phyloP scores from a whole-genome alignment of 2,329 filamentous ascomycete genomes.

The Hymenoscyphus fructigenus region DNA sequence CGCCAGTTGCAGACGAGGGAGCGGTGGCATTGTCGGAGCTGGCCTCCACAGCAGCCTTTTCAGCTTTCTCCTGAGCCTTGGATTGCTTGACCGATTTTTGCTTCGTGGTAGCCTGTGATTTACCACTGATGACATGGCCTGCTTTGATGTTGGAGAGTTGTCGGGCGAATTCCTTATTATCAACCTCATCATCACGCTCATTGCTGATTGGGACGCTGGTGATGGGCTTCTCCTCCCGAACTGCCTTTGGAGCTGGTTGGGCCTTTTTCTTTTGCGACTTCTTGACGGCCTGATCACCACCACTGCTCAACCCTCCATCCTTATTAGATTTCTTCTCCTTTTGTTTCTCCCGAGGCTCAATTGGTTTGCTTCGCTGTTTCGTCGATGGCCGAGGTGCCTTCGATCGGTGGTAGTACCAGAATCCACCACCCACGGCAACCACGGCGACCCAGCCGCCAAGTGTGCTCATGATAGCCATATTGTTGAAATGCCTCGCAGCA shows the following conservation, averaged over 20 bases:
- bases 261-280: conserved; percentile 30
- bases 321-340: conserved; percentile 27
- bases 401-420: conserved; percentile 23
- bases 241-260: conserved; percentile 14
- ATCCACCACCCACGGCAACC: conserved; percentile 34
- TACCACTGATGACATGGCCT: conserved; percentile 56
- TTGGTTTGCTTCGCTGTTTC: conserved; percentile 19
- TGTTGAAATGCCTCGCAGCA: conserved; percentile 10
- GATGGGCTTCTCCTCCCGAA: conserved; percentile 13
- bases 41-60: conserved; percentile 45
- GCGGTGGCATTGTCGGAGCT: conserved; percentile 50
- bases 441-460: conserved; percentile 41
- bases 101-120: conserved; percentile 47
- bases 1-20: conserved; percentile 69
- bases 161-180: conserved; percentile 74
- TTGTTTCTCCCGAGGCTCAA: conserved; percentile 30
- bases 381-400: conserved; percentile 14
- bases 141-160: conserved; percentile 70
- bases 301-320: conserved; percentile 27
- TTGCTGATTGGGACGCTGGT: conserved; percentile 15
- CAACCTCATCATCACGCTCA: conserved; percentile 51
- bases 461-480: conserved; percentile 34
- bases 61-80: conserved; percentile 53
- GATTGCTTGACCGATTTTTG: conserved; percentile 68
- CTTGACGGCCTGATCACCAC: conserved; percentile 26